Evolutionary conservation across 805 yeast species (phyloP).

Genomic region (Sugiyamaella qingdaonensis): DNA sequence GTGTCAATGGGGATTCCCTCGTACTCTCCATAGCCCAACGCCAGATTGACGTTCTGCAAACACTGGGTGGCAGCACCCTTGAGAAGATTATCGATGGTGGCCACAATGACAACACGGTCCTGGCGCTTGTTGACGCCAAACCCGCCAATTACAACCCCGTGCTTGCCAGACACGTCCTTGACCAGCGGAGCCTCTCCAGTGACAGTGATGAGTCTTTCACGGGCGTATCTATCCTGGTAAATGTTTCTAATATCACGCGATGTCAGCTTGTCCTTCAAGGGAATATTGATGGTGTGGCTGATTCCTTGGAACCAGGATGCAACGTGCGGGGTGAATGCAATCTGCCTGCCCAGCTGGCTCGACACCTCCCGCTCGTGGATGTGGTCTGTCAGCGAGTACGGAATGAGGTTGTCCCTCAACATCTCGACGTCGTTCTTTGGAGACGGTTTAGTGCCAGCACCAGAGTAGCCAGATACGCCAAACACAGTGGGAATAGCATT

Average conservation of each 20-base stretch:
- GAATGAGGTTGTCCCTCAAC: constrained; percentile 79
- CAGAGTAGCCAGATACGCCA: constrained; percentile 98
- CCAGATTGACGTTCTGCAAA: constrained; percentile 89
- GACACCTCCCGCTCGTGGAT: constrained; percentile 95
- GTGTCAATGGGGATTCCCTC: constrained; percentile 76
- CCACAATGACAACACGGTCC: constrained; percentile 89
- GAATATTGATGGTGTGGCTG: constrained; percentile 85
- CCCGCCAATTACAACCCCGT: constrained; percentile 93
- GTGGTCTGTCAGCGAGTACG: constrained; percentile 94
- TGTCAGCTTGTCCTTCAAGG: constrained; percentile 61
- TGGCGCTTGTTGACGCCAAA: constrained; percentile 87
- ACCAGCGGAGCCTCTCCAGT: constrained; percentile 93
- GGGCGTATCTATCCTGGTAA: constrained; percentile 82
- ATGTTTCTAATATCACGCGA: constrained; percentile 79
- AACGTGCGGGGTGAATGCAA: constrained; percentile 94
- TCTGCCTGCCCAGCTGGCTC: constrained; percentile 64
- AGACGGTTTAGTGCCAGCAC: constrained; percentile 98
- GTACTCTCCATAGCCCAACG: constrained; percentile 85
- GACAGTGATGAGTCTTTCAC: constrained; percentile 78
- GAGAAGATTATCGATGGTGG: constrained; percentile 90
- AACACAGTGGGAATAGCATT: constrained; percentile 77
- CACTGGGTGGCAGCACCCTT: constrained; percentile 99
- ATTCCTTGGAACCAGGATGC: constrained; percentile 99
- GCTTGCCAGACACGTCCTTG: constrained; percentile 85
- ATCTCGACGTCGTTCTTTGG: constrained; percentile 84